Evolutionary conservation across 805 yeast species (phyloP), one percentile per base, ranked within the genome.

Genomic region (Metschnikowia lochheadii): DNA sequence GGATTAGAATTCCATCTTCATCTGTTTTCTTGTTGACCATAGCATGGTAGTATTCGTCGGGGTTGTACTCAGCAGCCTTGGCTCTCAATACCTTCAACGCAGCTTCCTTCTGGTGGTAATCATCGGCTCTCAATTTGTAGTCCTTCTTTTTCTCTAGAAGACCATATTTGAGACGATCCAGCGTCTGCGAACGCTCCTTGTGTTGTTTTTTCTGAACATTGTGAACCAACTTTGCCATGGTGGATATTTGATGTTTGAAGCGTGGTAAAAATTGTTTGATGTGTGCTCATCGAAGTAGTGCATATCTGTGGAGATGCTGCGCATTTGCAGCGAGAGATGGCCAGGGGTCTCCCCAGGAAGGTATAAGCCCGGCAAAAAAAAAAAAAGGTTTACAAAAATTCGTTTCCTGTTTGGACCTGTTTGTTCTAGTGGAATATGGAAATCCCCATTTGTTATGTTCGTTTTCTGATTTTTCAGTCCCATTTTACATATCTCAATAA

Each of bases 151-250:
- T 94, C 70, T 94, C 99, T 41, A 94, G 76, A 34, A 91, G 81
- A 39, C 99, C 99, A 68, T 78, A 83, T 64, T 80, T 80, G 59
- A 81, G 73, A 51, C 99, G 78, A 41, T 80, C 83, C 43, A 74
- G 76, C 1, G 92, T 87, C 69, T 94, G 99, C 5, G 96, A 80
- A 62, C 99, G 82, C 73, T 94, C 99, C 51, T 90, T 76, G 63
- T 94, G 99, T 74, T 94, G 98, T 64, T 89, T 94, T 75, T 95
- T 94, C 68, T 92, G 97, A 10, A 92, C 84, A 63, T 89, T 87
- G 66, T 91, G 97, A 11, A 87, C 92, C 33, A 87, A 71, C 56
- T 85, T 86, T 34, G 86, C 86, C 95, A 88, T 88, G 17, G 14
- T 46, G 48, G 18, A 13, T 18, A 40, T 8, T 34, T 6, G 37